Percentiles rank a stretch among this genome's conserved stretches.
Evolutionary conservation across 2,329 filamentous ascomycete genomes (phyloP).

Genomic region (Fusarium udum): DNA sequence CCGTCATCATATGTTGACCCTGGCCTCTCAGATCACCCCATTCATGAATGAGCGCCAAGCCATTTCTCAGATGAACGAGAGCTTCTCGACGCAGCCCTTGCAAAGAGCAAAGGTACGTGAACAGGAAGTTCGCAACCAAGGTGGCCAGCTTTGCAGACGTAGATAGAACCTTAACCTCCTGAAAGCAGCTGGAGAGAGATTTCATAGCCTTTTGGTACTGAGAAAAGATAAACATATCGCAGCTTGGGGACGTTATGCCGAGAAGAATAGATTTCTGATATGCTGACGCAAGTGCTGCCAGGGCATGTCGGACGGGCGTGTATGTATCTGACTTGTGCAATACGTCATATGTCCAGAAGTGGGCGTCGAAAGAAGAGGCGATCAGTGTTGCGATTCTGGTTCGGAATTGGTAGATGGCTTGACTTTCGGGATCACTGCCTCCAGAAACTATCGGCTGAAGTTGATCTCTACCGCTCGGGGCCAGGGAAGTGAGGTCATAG

Average conservation of each 20-base stretch:
- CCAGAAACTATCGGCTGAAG: background rate
- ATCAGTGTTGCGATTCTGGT: background rate
- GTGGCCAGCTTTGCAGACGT: background rate
- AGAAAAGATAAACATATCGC: background rate
- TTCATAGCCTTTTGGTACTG: background rate
- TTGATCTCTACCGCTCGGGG: rapidly evolving
- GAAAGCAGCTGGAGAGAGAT: background rate
- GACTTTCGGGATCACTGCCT: background rate
- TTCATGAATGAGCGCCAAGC: background rate
- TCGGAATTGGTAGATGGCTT: slow-evolving; percentile 5
- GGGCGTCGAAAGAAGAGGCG: background rate
- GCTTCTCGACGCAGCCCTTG: background rate
- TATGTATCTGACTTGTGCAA: background rate
- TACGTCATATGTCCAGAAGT: background rate
- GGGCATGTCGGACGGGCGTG: background rate
- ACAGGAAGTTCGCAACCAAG: background rate
- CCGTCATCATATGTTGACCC: rapidly evolving
- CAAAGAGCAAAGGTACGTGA: background rate
- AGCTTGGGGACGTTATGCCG: background rate
- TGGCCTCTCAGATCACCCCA: background rate
- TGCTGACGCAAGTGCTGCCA: background rate
- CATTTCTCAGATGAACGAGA: background rate
- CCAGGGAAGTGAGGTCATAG: rapidly evolving
- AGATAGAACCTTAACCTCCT: background rate
- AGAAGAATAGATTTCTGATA: slow-evolving; percentile 1